Evolutionary conservation across 148 eudicot species (phyloP), one percentile per base, ranked within the genome.

Genomic region (Hydrangea macrophylla): DNA sequence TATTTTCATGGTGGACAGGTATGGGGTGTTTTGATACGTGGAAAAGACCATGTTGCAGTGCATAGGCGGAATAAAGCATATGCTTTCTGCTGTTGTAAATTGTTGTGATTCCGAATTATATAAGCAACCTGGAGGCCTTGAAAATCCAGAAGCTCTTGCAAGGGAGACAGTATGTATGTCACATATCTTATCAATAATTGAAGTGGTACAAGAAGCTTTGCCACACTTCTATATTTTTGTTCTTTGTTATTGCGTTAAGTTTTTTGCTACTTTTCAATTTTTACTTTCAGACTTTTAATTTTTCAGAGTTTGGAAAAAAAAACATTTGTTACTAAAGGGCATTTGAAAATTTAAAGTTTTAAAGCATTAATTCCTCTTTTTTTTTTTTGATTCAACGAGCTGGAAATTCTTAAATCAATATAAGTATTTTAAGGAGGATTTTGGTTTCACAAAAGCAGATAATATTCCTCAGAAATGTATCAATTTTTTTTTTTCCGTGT

Each of bases 11-110:
- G 48, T 63, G 33, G 51, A 42, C 76, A 83, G 86, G 77, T 65
- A 79, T 77, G 79, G 72, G 60, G 68, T 70, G 77, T 80, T 74
- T 64, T 71, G 79, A 74, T 70, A 50, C 40, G 53, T 55, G 57
- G 67, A 75, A 53, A 64, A 65, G 68, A 83, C 51, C 76, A 83
- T 83, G 86, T 66, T 83, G 77, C 83, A 77, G 83, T 83, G 83
- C 80, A 20, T 83, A 77, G 86, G 72, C 51, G 78, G 86, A 51
- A 30, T 80, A 55, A 83, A 77, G 69, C 86, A 67, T 72, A 62
- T 79, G 64, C 70, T 68, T 71, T 67, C 73, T 40, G 70, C 68
- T 6, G 73, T 72, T 77, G 77, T 70, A 27, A 77, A 67, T 70
- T 83, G 86, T 59, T 83, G 81, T 60, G 81, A 77, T 53, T 53